phyloP scores from a whole-genome alignment of 2,329 filamentous ascomycete species.

The Hypoxylon sp. region DNA sequence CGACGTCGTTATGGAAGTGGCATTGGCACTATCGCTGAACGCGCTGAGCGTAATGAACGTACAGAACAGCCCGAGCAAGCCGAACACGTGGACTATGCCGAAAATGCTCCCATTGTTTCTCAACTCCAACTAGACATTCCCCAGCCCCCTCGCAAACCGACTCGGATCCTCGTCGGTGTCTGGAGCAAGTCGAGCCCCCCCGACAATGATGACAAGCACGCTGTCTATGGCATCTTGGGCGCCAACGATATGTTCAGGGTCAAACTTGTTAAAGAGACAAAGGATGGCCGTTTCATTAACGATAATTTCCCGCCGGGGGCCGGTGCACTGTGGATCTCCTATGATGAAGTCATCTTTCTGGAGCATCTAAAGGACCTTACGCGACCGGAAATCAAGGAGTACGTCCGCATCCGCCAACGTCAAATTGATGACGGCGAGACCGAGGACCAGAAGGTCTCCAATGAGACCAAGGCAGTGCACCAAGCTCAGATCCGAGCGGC shows the following conservation, averaged over 20 bases:
- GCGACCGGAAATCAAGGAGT: slow-evolving; percentile 72
- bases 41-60: slow-evolving; percentile 46
- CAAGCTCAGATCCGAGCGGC: slow-evolving; percentile 64
- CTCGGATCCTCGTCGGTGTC: slow-evolving; percentile 69
- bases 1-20: slow-evolving; percentile 61
- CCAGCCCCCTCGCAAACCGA: slow-evolving; percentile 59
- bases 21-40: slow-evolving; percentile 53
- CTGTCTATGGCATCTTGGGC: slow-evolving; percentile 72
- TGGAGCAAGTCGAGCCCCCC: slow-evolving; percentile 68
- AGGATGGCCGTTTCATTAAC: slow-evolving; percentile 69
- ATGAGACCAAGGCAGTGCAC: slow-evolving; percentile 65
- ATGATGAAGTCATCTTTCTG: slow-evolving; percentile 72
- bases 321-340: slow-evolving; percentile 72
- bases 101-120: slow-evolving; percentile 30
- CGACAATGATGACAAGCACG: slow-evolving; percentile 66
- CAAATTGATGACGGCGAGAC: slow-evolving; percentile 69
- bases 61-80: slow-evolving; percentile 12
- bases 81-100: slow-evolving; percentile 1
- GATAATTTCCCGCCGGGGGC: slow-evolving; percentile 73
- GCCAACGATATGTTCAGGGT: slow-evolving; percentile 75
- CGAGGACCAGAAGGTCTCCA: slow-evolving; percentile 61
- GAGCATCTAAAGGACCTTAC: slow-evolving; percentile 65
- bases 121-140: slow-evolving; percentile 27
- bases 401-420: slow-evolving; percentile 70
- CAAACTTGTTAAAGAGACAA: slow-evolving; percentile 71